These are phyloP conservation scores for Lepiota subincarnata DNA, from an alignment of 768 basidiomycete species.

Conservation along the genomic window DNA sequence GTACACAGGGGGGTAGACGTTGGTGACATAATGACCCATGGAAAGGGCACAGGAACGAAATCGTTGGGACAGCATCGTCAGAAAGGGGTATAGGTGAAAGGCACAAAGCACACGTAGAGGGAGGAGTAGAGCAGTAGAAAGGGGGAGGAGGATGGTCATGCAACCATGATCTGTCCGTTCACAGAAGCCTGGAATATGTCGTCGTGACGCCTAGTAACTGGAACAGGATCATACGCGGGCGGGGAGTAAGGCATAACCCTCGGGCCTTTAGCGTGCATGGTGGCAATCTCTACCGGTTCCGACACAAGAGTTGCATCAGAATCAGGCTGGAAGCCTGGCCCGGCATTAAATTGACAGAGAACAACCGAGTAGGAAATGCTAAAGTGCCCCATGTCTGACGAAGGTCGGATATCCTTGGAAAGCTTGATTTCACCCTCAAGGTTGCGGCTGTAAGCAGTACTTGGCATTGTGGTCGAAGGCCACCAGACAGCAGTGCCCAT, in stretches of 20 bases:
- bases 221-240: constrained; percentile 39
- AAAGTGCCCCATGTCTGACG: constrained; percentile 47
- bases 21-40: too few relatives aligned
- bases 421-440: constrained; percentile 52
- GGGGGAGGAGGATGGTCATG: constrained; percentile 7
- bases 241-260: constrained; percentile 47
- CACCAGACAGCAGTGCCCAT: constrained; percentile 45
- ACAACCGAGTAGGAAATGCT: constrained; percentile 47
- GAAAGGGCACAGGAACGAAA: too few relatives aligned
- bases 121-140: not conserved
- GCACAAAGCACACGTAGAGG: too few relatives aligned
- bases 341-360: constrained; percentile 40
- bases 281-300: constrained; percentile 50
- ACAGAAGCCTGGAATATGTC: constrained; percentile 24
- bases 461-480: constrained; percentile 32
- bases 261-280: constrained; percentile 47
- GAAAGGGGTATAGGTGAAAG: not conserved
- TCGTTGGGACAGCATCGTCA: too few relatives aligned
- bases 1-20: too few relatives aligned
- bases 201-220: constrained; percentile 20
- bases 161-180: constrained; percentile 15
- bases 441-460: constrained; percentile 30
- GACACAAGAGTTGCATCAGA: constrained; percentile 33
- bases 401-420: constrained; percentile 46
- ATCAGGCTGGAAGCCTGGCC: constrained; percentile 31